Evolutionary conservation across 225 moss, liverwort and hornwort species (phyloP), one percentile per base, ranked within the genome.

Genomic region (Rhytidiadelphus loreus): DNA sequence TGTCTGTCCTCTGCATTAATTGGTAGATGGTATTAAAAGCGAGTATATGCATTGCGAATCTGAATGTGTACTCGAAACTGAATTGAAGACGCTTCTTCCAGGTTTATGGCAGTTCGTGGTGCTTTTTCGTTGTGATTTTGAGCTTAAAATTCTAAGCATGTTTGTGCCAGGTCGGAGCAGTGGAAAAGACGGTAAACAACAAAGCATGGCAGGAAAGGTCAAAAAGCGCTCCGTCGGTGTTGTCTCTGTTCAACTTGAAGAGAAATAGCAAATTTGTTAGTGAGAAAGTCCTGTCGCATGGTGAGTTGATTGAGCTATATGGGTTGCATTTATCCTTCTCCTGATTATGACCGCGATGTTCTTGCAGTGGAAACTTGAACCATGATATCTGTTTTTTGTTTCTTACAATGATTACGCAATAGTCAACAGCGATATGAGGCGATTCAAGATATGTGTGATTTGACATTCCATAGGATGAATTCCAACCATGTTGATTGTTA

Each of bases 241-340:
- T 97, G 41, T 97, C 98, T 71, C 91, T 95, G 14, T 96, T 96
- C 86, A 96, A 94, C 80, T 88, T 94, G 95, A 93, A 94, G 81
- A 63, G 91, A 30, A 93, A 85, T 55, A 95, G 91, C 91, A 93
- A 93, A 82, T 93, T 95, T 61, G 92, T 91, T 91, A 97, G 83
- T 81, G 96, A 95, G 83, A 92, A 81, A 62, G 90, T 98, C 50
- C 56, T 97, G 75, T 93, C 95, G 64, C 95, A 92, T 86, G 95
- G 96, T 96, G 91, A 91, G 90, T 88, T 87, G 66, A 61, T 77
- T 24, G 80, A 86, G 73, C 37, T 90, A 43, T 58, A 46, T 81
- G 68, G 66, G 57, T 25, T 65, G 65, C 85, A 75, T 81, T 21
- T 87, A 48, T 72, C 48, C 43, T 86, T 77, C 53, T 88, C 52